Percentiles rank a stretch among this genome's conserved stretches.
Evolutionary conservation across 495 filamentous ascomycete genomes (phyloP).

Genomic region (Filosporella fistucella): DNA sequence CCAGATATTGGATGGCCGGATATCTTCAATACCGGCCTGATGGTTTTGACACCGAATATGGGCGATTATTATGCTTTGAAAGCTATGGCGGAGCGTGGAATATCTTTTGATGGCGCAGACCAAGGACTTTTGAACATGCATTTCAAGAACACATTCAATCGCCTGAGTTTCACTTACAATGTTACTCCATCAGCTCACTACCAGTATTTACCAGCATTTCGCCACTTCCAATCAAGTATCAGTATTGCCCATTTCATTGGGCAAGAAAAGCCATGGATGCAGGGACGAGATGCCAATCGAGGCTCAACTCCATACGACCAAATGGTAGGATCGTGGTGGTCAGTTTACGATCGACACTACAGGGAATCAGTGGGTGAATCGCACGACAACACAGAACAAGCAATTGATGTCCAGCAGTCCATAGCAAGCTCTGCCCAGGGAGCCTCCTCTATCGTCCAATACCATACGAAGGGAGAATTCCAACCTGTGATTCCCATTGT

Average conservation of each 20-base stretch:
- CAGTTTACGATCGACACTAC: constrained; percentile 85
- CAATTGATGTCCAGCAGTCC: constrained; percentile 17
- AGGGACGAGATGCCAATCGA: constrained; percentile 53
- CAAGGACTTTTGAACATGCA: constrained; percentile 95
- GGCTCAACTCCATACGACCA: constrained; percentile 69
- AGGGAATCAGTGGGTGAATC: constrained; percentile 43
- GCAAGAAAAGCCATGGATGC: constrained; percentile 80
- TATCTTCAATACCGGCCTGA: constrained; percentile 94
- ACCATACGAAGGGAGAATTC: constrained; percentile 49
- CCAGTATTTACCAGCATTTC: constrained; percentile 92
- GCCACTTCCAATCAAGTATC: constrained; percentile 84
- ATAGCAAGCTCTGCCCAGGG: constrained; percentile 13
- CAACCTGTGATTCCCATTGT: constrained; percentile 27
- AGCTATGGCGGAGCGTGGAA: constrained; percentile 76
- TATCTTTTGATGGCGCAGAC: constrained; percentile 96
- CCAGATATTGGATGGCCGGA: constrained; percentile 99
- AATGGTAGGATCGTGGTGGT: constrained; percentile 83
- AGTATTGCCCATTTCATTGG: constrained; percentile 93
- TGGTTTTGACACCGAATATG: constrained; percentile 84
- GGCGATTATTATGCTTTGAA: constrained; percentile 81
- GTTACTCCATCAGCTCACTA: constrained; percentile 92
- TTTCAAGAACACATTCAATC: constrained; percentile 75
- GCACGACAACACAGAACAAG: not conserved
- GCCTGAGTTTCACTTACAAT: constrained; percentile 93
- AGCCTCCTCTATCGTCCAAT: constrained; percentile 39